phyloP scores from a whole-genome alignment of 805 yeast genomes.

The Saccharomycopsis capsularis region DNA sequence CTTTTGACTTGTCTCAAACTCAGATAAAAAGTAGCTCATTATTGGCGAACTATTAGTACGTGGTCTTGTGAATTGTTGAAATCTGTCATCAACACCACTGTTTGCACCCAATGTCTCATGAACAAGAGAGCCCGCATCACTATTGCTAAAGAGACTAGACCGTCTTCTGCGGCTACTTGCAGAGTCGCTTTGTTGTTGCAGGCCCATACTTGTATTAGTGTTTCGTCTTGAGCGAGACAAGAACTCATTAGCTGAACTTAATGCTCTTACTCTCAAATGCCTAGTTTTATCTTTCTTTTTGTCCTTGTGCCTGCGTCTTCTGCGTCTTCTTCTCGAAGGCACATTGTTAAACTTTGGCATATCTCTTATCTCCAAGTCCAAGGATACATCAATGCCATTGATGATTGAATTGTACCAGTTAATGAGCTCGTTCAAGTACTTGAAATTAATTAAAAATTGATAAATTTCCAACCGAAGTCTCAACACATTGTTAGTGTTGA shows the following conservation, averaged over 20 bases:
- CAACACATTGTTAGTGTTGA: constrained; percentile 3
- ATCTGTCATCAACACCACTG: not conserved
- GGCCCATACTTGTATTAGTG: constrained; percentile 9
- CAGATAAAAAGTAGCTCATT: constrained; percentile 18
- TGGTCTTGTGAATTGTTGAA: not conserved
- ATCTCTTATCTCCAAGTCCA: constrained; percentile 67
- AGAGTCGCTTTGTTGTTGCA: constrained; percentile 2
- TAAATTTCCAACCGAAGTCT: constrained; percentile 17
- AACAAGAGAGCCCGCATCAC: not conserved
- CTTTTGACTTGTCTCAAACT: constrained; percentile 12
- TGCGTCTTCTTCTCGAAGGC: constrained; percentile 65
- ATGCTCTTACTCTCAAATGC: constrained; percentile 2
- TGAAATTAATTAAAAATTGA: constrained; percentile 19
- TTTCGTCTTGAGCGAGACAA: constrained; percentile 13
- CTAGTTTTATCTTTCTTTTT: constrained; percentile 28
- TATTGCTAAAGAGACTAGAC: constrained; percentile 1
- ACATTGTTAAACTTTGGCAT: constrained; percentile 72
- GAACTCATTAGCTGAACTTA: constrained; percentile 14
- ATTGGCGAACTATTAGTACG: constrained; percentile 14
- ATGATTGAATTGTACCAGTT: constrained; percentile 49
- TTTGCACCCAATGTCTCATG: not conserved
- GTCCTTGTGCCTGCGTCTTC: constrained; percentile 76
- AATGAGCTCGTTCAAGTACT: constrained; percentile 15
- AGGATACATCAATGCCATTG: constrained; percentile 70
- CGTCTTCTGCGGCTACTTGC: constrained; percentile 1